Evolutionary conservation across 148 eudicot species (phyloP), one percentile per base, ranked within the genome.

Genomic region (Rhododendron vialii): DNA sequence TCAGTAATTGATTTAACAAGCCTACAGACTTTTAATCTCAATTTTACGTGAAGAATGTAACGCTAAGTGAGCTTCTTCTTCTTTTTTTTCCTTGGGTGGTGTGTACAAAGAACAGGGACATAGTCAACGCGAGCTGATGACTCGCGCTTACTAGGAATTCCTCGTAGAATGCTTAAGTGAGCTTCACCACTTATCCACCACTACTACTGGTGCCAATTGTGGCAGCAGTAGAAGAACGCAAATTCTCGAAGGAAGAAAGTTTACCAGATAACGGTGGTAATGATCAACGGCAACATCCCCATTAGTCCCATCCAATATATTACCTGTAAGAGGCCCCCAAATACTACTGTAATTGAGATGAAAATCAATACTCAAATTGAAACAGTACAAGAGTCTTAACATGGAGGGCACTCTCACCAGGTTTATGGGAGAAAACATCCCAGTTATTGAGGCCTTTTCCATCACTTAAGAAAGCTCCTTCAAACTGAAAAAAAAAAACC

Each of bases 241-340:
- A 17, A 55, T 55, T 55, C 22, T 55, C 5, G 17, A 55, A 55
- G 22, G 61, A 55, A 59, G 5, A 17, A 17, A 22, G 2, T 61
- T 36, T 92, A 94, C 98, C 95, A 82, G 88, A 78, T 92, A 94
- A 1, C 85, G 93, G 84, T 95, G 94, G 86, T 94, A 95, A 71
- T 95, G 95, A 91, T 95, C 98, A 71, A 84, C 94, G 24, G 98
- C 96, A 76, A 90, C 84, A 84, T 94, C 95, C 55, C 98, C 98
- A 86, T 93, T 95, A 47, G 90, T 93, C 38, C 92, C 90, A 82
- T 95, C 95, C 81, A 63, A 30, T 79, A 94, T 92, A 26, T 87
- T 91, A 15, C 92, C 98, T 94, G 90, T 73, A 55, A 71, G n/a
- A 82, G 45, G 63, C 33, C 18, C n/a, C 45, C 45, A 6, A 24